Conservation (phyloP, 805 yeast genomes). For the Yamadazyma sp. region DNA sequence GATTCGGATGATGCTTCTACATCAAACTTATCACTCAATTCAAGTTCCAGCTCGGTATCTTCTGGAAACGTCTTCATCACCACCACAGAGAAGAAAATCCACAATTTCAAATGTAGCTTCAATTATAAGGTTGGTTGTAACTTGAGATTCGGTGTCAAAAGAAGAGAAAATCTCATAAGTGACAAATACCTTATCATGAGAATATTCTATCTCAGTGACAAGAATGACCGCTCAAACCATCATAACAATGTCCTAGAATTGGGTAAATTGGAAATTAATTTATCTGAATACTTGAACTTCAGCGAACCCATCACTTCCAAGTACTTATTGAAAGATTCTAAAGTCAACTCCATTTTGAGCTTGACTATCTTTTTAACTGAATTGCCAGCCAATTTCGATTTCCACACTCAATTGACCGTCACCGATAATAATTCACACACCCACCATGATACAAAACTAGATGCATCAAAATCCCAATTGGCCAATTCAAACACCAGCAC, state of each 20-base stretch:
- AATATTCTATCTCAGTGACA: conserved; percentile 33
- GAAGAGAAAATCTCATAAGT: conserved; percentile 35
- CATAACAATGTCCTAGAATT: conserved; percentile 25
- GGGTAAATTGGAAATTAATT: conserved; percentile 65
- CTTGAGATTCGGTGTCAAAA: conserved; percentile 40
- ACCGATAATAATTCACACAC: conserved; percentile 19
- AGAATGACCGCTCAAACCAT: conserved; percentile 5
- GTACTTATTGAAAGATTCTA: conserved; percentile 72
- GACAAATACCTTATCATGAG: conserved; percentile 42
- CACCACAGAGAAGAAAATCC: conserved; percentile 30
- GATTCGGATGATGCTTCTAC: neutral
- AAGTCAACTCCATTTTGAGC: conserved; percentile 76
- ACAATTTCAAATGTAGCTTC: conserved; percentile 38
- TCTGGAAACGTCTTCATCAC: conserved; percentile 23
- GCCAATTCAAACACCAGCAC: conserved; percentile 21
- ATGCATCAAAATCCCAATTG: conserved; percentile 1
- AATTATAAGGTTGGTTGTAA: conserved; percentile 32
- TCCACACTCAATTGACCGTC: conserved; percentile 40
- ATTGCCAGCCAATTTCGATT: conserved; percentile 35
- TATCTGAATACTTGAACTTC: conserved; percentile 67
- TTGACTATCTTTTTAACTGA: conserved; percentile 53
- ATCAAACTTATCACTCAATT: neutral
- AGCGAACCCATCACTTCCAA: conserved; percentile 52
- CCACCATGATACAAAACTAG: conserved; percentile 5
- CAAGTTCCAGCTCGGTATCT: conserved; percentile 10